Percentiles rank a stretch among this genome's conserved stretches.
phyloP scores from a whole-genome alignment of 179 eudicot genomes.

The Heliamphora pulchella region DNA sequence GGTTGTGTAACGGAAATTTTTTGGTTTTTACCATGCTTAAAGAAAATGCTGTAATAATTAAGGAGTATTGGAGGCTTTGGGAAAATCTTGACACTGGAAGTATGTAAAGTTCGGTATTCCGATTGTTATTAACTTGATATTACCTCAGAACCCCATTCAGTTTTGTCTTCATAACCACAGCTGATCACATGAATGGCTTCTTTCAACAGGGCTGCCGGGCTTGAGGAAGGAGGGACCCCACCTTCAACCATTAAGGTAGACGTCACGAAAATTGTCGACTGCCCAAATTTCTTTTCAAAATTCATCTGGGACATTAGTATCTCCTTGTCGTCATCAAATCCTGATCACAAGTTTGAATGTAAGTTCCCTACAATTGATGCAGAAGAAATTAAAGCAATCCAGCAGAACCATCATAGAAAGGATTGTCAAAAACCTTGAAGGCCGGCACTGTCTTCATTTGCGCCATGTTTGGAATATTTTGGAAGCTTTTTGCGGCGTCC shows the following conservation, averaged over 20 bases:
- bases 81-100: neutral
- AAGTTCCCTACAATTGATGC: neutral
- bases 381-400: neutral
- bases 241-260: constrained; percentile 91
- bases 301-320: constrained; percentile 77
- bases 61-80: neutral
- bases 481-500: constrained; percentile 76
- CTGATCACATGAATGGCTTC: constrained; percentile 97
- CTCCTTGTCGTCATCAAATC: constrained; percentile 71
- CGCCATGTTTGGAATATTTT: constrained; percentile 46
- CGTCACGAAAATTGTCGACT: constrained; percentile 80
- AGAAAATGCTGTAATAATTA: neutral
- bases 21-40: too few relatives aligned
- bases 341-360: constrained; percentile 26
- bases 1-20: too few relatives aligned
- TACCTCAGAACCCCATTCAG: constrained; percentile 96
- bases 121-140: neutral
- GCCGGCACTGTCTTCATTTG: constrained; percentile 41
- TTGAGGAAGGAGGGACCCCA: constrained; percentile 95
- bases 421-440: constrained; percentile 46
- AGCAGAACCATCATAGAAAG: neutral
- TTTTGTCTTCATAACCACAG: constrained; percentile 94
- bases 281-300: constrained; percentile 91
- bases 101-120: neutral
- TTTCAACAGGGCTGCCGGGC: constrained; percentile 87